Evolutionary conservation across 768 basidiomycete species (phyloP), one percentile per base, ranked within the genome.

Genomic region (Tricholoma matsutake): DNA sequence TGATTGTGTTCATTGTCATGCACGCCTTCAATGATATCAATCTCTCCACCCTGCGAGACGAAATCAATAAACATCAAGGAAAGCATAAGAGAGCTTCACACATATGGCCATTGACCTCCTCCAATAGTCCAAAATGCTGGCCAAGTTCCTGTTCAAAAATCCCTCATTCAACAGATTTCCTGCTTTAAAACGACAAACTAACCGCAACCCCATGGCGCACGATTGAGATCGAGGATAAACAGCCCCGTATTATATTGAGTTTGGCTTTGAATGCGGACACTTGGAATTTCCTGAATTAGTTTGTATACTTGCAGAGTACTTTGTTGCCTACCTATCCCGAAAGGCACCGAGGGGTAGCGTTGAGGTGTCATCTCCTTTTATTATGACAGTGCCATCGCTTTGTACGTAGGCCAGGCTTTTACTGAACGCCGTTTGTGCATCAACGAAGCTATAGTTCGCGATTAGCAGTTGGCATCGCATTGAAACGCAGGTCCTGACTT

Each of bases 201-300:
- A 74, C 92, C 92, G 74, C 94, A 96, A 57, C 94, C 94, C 85
- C 88, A 92, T 0, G 94, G 94, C 51, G 93, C 92, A 72, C 83
- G 86, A 60, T 88, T 85, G 32, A 92, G 79, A 69, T 96, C 94
- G 25, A 96, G 78, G 61, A 96, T 82, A 69, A 95, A 93, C 20
- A 96, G 77, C 31, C 94, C 94, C 9, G 87, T 85, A 61, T 85
- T 89, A 69, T 91, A 92, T 51, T 76, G 69, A 6, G 79, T 77
- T 39, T 80, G 68, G 64, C 86, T 88, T 51, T 84, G 85, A 71
- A 96, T 86, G 49, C 94, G 87, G 60, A 96, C 88, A 65, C 94
- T 69, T 47, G 6, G n/a, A 35, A 25, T 52, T 34, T 31, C 34
- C 37, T 13, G 22, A 25, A 32, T 20, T 14, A 32, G 32, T 7